phyloP scores from a whole-genome alignment of 495 filamentous ascomycete genomes.

The Lophium mytilinum region DNA sequence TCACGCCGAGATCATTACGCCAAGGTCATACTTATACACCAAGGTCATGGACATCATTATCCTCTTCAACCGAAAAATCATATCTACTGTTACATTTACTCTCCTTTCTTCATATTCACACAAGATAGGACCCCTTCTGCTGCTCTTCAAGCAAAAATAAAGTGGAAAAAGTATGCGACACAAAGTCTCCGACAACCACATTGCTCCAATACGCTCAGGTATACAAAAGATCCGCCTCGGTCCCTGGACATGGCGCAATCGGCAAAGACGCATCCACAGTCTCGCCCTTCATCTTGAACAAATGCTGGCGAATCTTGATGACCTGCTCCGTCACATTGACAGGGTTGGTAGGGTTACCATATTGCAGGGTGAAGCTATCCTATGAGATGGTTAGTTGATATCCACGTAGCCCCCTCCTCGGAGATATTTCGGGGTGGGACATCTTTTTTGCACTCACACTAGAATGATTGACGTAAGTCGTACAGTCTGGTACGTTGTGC shows the following conservation, averaged over 20 bases:
- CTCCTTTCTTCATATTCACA: no score
- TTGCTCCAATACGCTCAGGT: background rate
- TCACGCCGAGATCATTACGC: no score
- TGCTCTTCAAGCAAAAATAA: no score
- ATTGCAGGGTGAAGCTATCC: slow-evolving; percentile 44
- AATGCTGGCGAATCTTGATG: slow-evolving; percentile 39
- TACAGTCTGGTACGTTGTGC: slow-evolving; percentile 44
- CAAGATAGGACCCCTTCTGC: no score
- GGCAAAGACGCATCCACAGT: slow-evolving; percentile 9
- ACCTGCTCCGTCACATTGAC: slow-evolving; percentile 37
- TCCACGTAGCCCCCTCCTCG: background rate
- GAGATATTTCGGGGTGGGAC: background rate
- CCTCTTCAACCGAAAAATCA: no score
- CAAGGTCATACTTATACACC: no score
- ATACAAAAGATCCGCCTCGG: background rate
- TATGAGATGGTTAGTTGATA: slow-evolving; percentile 19
- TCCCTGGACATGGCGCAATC: slow-evolving; percentile 19
- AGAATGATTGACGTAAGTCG: slow-evolving; percentile 29
- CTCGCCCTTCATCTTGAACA: slow-evolving; percentile 36
- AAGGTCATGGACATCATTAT: no score
- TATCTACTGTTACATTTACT: no score
- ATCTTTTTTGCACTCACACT: background rate
- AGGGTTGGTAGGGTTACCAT: slow-evolving; percentile 38
- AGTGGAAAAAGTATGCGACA: no score
- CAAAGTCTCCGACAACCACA: background rate